Evolutionary conservation across 805 yeast genomes (phyloP).

Genomic region (Clavispora asparagi): DNA sequence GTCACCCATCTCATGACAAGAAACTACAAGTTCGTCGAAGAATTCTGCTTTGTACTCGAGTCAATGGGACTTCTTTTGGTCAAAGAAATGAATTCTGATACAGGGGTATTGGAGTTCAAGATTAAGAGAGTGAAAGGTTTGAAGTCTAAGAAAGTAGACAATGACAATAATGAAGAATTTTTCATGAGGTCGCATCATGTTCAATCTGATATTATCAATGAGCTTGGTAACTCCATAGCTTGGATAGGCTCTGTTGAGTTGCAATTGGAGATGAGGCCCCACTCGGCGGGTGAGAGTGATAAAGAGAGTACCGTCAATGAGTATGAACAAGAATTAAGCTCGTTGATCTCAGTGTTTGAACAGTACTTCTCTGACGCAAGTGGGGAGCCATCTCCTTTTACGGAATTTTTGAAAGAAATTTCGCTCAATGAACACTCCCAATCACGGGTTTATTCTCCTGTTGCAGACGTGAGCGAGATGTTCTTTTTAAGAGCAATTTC

Average conservation of each 20-base stretch:
- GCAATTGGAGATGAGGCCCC: not conserved
- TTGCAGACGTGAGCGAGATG: slow-evolving; percentile 11
- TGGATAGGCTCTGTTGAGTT: slow-evolving; percentile 40
- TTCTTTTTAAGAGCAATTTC: slow-evolving; percentile 45
- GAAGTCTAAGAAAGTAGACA: slow-evolving; percentile 35
- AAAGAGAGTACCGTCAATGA: not conserved
- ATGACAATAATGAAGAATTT: slow-evolving; percentile 16
- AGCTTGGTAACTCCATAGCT: slow-evolving; percentile 32
- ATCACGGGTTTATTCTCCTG: slow-evolving; percentile 16
- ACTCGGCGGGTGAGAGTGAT: not conserved
- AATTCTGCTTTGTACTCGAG: slow-evolving; percentile 56
- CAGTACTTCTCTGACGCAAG: slow-evolving; percentile 1
- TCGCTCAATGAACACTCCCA: slow-evolving; percentile 22
- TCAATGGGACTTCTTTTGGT: slow-evolving; percentile 70
- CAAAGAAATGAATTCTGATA: slow-evolving; percentile 24
- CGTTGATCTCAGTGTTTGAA: not conserved
- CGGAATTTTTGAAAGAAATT: slow-evolving; percentile 16
- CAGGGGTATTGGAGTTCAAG: slow-evolving; percentile 31
- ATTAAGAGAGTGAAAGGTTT: slow-evolving; percentile 80
- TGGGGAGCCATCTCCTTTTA: slow-evolving; percentile 6
- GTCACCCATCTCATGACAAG: not conserved
- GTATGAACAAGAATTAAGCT: not conserved
- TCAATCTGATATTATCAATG: slow-evolving; percentile 36
- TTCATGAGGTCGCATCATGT: slow-evolving; percentile 6
- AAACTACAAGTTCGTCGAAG: slow-evolving; percentile 28